Base-by-base conservation (phyloP, 1,139 yeast genomes). In the Yamadazyma dendronema region DNA sequence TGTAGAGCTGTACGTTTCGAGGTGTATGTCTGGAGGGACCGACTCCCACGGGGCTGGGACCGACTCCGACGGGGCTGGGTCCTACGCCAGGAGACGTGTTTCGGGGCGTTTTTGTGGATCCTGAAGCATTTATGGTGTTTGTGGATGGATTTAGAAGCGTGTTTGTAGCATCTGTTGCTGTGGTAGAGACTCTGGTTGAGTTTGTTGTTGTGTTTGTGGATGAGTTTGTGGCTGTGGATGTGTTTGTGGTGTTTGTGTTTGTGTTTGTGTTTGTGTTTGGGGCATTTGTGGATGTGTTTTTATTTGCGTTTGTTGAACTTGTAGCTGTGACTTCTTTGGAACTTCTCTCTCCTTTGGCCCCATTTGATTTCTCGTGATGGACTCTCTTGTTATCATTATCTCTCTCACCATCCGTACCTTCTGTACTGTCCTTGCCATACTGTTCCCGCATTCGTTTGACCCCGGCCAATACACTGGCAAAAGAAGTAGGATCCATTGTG, bases 381-480 rank as follows among this genome's bases (percentile, higher is more conserved):
- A n/a, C n/a, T n/a, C n/a, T 21, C 10, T 21, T 21, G 23, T 21
- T 21, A 7, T 21, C 10, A 7, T 7, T 7, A 21, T 21, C 9
- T 24, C 12, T 12, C 5, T 24, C 13, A 9, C n/a, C 27, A 24
- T 16, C 31, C 11, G 32, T 11, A 12, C 11, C 8, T 19, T 19
- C 22, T 6, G 6, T 21, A 31, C 35, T 33, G 22, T 33, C 30
- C 2, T 43, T 47, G 6, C 57, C 62, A 39, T 54, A 56, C 40
- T 56, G 55, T 39, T 69, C 70, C 39, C 74, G 56, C 62, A 80
- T 69, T 34, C 72, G 70, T 51, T 74, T 66, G 3, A 80, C 85
- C 13, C 83, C 84, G 1, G 80, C 85, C 33, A 81, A 54, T 28
- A 81, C 79, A 50, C 83, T 78, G 33, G 80, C 76, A 54, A 80